Conservation (phyloP, 2,329 filamentous ascomycete species). For the Teratosphaeria viscida region DNA sequence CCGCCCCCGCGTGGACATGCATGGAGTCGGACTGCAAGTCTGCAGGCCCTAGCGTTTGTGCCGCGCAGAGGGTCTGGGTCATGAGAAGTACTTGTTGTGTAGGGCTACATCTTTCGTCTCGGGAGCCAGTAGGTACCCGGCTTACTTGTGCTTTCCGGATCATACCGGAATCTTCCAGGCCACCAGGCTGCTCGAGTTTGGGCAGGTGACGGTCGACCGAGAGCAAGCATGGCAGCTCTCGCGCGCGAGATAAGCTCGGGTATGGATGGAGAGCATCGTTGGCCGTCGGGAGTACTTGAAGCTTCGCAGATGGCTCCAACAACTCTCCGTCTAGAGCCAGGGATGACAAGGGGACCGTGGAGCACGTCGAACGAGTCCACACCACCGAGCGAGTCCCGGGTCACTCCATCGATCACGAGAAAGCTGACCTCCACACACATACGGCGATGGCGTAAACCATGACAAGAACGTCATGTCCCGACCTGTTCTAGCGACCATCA, state of each 20-base stretch:
- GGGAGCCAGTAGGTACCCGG: background rate
- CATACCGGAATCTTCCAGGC: background rate
- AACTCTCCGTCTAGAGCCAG: background rate
- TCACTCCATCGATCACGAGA: constrained; percentile 37
- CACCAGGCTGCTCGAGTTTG: background rate
- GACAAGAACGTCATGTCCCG: background rate
- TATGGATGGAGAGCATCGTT: background rate
- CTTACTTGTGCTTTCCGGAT: background rate
- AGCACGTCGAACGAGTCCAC: constrained; percentile 26
- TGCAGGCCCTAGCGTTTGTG: background rate
- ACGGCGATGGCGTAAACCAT: constrained; percentile 38
- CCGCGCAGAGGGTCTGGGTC: background rate
- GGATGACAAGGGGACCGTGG: constrained; percentile 8
- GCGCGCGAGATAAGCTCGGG: background rate
- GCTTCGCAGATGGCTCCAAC: background rate
- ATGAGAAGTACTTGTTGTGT: background rate
- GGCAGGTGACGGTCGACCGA: background rate
- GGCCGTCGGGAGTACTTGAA: background rate
- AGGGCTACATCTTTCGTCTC: background rate
- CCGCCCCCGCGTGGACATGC: background rate
- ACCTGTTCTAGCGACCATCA: constrained; percentile 44
- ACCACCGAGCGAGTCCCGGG: constrained; percentile 28
- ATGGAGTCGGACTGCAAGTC: background rate
- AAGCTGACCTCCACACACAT: constrained; percentile 34
- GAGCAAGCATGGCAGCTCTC: background rate